phyloP scores from a whole-genome alignment of 495 filamentous ascomycete species.

The Penicillium psychrofluorescens region DNA sequence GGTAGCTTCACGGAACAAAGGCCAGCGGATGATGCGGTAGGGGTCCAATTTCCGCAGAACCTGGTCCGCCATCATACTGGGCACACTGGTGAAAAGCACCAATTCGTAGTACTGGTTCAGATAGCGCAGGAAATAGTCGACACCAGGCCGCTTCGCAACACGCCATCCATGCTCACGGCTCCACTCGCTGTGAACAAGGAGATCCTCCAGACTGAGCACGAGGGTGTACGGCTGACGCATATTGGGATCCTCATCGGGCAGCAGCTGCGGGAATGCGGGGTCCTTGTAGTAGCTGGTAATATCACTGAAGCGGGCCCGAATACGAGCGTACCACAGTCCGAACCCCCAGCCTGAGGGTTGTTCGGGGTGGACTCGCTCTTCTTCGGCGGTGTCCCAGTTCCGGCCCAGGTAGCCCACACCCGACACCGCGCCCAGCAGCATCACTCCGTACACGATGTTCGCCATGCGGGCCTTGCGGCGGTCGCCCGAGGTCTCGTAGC shows the following conservation, averaged over 20 bases:
- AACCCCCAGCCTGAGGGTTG: slow-evolving; percentile 68
- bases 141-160: slow-evolving; percentile 86
- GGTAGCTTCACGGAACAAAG: slow-evolving; percentile 88
- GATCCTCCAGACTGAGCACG: slow-evolving; percentile 85
- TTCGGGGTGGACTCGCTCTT: slow-evolving; percentile 55
- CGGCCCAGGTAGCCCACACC: slow-evolving; percentile 68
- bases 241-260: slow-evolving; percentile 79
- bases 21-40: slow-evolving; percentile 94
- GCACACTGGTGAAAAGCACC: slow-evolving; percentile 86
- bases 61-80: slow-evolving; percentile 73
- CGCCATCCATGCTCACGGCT: slow-evolving; percentile 90
- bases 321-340: slow-evolving; percentile 69
- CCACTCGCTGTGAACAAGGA: slow-evolving; percentile 93
- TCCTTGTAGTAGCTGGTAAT: slow-evolving; percentile 89
- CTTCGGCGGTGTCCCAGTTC: slow-evolving; percentile 75
- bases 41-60: slow-evolving; percentile 90
- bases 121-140: slow-evolving; percentile 96
- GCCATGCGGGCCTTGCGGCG: slow-evolving; percentile 64
- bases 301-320: slow-evolving; percentile 63
- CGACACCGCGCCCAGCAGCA: slow-evolving; percentile 42
- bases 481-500: slow-evolving; percentile 87
- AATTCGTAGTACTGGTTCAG: slow-evolving; percentile 96
- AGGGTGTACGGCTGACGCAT: slow-evolving; percentile 87
- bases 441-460: slow-evolving; percentile 54
- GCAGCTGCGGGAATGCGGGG: slow-evolving; percentile 86